phyloP scores from a whole-genome alignment of 257 asterid species.

The Paraleonurus japonicus region DNA sequence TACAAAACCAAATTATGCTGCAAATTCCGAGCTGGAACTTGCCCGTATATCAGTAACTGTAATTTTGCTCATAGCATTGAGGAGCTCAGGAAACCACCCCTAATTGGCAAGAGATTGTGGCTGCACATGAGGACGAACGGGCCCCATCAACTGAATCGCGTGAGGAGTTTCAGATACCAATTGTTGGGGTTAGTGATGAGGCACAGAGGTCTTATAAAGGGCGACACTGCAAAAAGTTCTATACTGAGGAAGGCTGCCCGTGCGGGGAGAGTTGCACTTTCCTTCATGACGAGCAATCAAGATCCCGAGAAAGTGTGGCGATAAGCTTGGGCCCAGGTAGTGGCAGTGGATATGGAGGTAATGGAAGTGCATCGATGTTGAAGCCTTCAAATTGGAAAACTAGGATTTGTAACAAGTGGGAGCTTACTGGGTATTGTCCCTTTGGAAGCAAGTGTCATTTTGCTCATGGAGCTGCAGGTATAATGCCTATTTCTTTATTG shows the following conservation, averaged over 20 bases:
- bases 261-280: constrained; percentile 82
- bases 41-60: constrained; percentile 73
- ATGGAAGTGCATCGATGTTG: constrained; percentile 35
- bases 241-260: constrained; percentile 83
- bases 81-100: constrained; percentile 81
- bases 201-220: constrained; percentile 71
- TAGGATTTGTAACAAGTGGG: constrained; percentile 86
- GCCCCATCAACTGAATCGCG: constrained; percentile 42
- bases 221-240: constrained; percentile 75
- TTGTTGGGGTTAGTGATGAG: constrained; percentile 60
- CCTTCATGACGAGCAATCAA: constrained; percentile 77
- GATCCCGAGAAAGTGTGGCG: constrained; percentile 71
- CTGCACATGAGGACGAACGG: constrained; percentile 63
- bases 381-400: constrained; percentile 92
- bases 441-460: constrained; percentile 86
- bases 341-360: constrained; percentile 26
- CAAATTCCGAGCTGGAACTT: constrained; percentile 74
- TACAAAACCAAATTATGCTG: constrained; percentile 71
- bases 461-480: constrained; percentile 82
- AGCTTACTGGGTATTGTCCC: constrained; percentile 77
- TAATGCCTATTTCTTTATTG: not conserved
- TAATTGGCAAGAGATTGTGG: constrained; percentile 80
- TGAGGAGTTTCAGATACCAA: constrained; percentile 78
- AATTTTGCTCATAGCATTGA: constrained; percentile 62
- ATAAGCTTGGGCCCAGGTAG: constrained; percentile 64